Percentiles rank a stretch among this genome's conserved stretches.
Evolutionary conservation across 352 stramenopile genomes (phyloP).

Genomic region (Phytopythium boreale): DNA sequence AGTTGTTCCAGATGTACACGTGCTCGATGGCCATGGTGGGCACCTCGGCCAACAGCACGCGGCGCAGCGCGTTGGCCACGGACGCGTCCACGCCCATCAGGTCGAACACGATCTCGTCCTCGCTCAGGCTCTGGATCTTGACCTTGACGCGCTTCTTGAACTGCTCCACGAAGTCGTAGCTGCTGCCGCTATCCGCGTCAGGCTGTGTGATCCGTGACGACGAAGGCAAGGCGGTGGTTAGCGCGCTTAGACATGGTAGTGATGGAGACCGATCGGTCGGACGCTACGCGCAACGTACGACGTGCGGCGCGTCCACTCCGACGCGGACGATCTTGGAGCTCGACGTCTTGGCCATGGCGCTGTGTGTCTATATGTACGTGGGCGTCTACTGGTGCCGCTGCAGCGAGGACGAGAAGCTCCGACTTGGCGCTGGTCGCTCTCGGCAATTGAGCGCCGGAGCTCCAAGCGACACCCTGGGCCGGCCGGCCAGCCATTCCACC

Average conservation of each 20-base stretch:
- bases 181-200: slow-evolving; percentile 67
- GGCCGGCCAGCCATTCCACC: slow-evolving; percentile 1
- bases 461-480: slow-evolving; percentile 4
- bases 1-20: slow-evolving; percentile 95
- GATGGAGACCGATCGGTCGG: background rate
- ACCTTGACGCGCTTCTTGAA: slow-evolving; percentile 84
- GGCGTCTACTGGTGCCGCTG: background rate
- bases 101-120: slow-evolving; percentile 92
- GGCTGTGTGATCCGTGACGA: slow-evolving; percentile 53
- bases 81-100: slow-evolving; percentile 90
- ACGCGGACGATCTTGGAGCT: slow-evolving; percentile 72
- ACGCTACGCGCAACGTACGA: slow-evolving; percentile 35
- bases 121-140: slow-evolving; percentile 78
- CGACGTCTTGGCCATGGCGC: slow-evolving; percentile 57
- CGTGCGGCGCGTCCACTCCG: slow-evolving; percentile 69
- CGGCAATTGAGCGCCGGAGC: slow-evolving; percentile 2
- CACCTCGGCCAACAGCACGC: slow-evolving; percentile 90
- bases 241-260: background rate
- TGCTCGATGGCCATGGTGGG: slow-evolving; percentile 93
- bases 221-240: background rate
- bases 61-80: slow-evolving; percentile 90
- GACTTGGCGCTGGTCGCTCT: background rate
- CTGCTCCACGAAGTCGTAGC: slow-evolving; percentile 77
- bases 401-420: background rate
- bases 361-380: background rate